Evolutionary conservation across 257 asterid species (phyloP), one percentile per base, ranked within the genome.

Genomic region (Ocimum tenuiflorum): DNA sequence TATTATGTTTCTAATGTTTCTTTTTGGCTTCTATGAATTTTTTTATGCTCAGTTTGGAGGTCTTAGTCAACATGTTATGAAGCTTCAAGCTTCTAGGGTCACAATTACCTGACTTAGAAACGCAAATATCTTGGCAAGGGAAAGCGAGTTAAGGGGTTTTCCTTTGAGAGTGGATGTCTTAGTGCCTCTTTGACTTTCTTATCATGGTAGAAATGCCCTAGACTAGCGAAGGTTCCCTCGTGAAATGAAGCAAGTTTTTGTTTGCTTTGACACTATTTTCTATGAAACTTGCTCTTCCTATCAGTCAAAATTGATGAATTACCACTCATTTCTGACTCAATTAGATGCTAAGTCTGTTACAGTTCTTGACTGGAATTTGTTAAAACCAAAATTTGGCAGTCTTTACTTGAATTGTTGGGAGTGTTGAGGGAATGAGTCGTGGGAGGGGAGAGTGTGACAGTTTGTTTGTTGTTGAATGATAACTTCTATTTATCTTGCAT

Each of bases 401-500:
- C 36, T 13, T 49, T 20, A 38, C 45, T 27, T 7, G 6, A 18
- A 23, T n/a, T 53, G 20, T 14, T 24, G 60, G 60, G 5, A 53
- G 20, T 1, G 6, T n/a, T 7, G 8, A 14, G 18, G 6, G 19
- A 3, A 41, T 15, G 17, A 22, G 23, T 51, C 38, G 51, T 24
- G 63, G 19, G 45, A 23, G 43, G 20, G 3, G 14, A 8, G 19
- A 13, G n/a, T 42, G 55, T 27, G 8, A 8, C 8, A 3, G 46
- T 23, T 33, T 39, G 36, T 48, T 13, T 17, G 14, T 29, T 11
- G 36, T 63, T 20, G 11, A 54, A 15, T 49, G 48, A 6, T 54
- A 11, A 31, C 57, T 67, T 46, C 13, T 15, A 8, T 47, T 43
- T 59, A 19, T 53, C 49, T 49, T 39, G 31, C 68, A 73, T 60